Conservation (phyloP, 2,329 filamentous ascomycete species). For the Botrytis fabae region DNA sequence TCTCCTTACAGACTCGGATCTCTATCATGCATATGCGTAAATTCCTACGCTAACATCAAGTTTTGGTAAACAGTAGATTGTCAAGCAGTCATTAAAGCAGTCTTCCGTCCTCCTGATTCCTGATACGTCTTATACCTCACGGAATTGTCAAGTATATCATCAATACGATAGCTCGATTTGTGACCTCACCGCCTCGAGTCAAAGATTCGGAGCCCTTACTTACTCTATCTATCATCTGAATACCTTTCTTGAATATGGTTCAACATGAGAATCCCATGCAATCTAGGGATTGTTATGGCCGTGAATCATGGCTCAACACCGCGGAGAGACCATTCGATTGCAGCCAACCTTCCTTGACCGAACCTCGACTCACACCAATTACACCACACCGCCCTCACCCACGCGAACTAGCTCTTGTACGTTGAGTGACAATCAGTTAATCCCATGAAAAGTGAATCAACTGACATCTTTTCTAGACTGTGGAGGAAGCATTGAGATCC, state of each 20-base stretch:
- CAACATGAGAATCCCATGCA: slow-evolving; percentile 27
- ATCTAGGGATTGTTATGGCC: slow-evolving; percentile 29
- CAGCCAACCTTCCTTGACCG: slow-evolving; percentile 24
- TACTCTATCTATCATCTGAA: neutral
- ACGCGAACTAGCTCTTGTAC: slow-evolving; percentile 16
- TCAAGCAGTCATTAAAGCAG: slow-evolving; percentile 13
- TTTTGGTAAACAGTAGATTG: neutral
- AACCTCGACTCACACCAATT: slow-evolving; percentile 24
- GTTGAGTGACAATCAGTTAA: neutral
- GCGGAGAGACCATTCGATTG: slow-evolving; percentile 32
- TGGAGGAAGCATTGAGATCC: slow-evolving; percentile 34
- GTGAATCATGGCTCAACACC: slow-evolving; percentile 28
- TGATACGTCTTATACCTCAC: slow-evolving; percentile 25
- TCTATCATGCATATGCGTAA: neutral
- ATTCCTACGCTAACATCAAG: neutral
- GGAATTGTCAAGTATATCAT: slow-evolving; percentile 28
- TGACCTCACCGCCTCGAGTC: slow-evolving; percentile 30
- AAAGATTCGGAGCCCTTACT: slow-evolving; percentile 20
- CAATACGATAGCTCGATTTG: slow-evolving; percentile 42
- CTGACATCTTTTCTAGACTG: slow-evolving; percentile 26
- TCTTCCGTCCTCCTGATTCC: slow-evolving; percentile 23
- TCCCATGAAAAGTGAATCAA: neutral
- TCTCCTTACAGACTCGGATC: slow-evolving; percentile 22
- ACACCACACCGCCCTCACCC: slow-evolving; percentile 23
- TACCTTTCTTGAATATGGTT: slow-evolving; percentile 35